These are phyloP conservation scores for Didymella segeticola DNA, from an alignment of 2,329 filamentous ascomycete genomes.

Conservation along the genomic window DNA sequence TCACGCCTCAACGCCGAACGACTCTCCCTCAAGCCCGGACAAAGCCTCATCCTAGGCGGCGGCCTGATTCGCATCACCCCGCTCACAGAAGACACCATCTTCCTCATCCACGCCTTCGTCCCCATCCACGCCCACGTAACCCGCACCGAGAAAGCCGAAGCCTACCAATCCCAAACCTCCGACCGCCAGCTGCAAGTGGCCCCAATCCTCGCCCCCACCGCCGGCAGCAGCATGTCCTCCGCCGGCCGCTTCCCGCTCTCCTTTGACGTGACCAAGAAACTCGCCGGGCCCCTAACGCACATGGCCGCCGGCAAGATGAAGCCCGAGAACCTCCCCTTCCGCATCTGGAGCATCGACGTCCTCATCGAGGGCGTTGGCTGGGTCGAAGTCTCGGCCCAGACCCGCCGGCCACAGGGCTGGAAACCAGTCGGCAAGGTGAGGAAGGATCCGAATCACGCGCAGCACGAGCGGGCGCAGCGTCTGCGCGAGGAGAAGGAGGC, in stretches of 20 bases:
- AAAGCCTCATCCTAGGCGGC: conserved; percentile 79
- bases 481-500: conserved; percentile 19
- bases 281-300: conserved; percentile 75
- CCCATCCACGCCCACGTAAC: conserved; percentile 80
- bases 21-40: conserved; percentile 72
- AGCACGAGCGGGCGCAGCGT: conserved; percentile 19
- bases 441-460: conserved; percentile 48
- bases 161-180: conserved; percentile 65
- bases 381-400: conserved; percentile 86
- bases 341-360: conserved; percentile 80
- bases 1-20: conserved; percentile 76
- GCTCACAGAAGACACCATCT: conserved; percentile 65
- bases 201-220: conserved; percentile 62
- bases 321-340: conserved; percentile 76
- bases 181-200: conserved; percentile 67
- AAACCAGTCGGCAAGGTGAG: conserved; percentile 54
- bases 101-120: conserved; percentile 87
- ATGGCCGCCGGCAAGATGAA: conserved; percentile 68
- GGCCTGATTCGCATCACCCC: conserved; percentile 90
- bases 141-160: conserved; percentile 77
- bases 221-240: conserved; percentile 44
- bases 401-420: conserved; percentile 59
- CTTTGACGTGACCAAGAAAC: conserved; percentile 82
- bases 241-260: conserved; percentile 78
- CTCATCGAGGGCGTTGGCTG: conserved; percentile 92